A percentile compares a stretch with the other conserved stretches of the same genome.
Evolutionary conservation across 805 yeast species (phyloP).

Genomic region (Groenewaldozyma tartarivorans): DNA sequence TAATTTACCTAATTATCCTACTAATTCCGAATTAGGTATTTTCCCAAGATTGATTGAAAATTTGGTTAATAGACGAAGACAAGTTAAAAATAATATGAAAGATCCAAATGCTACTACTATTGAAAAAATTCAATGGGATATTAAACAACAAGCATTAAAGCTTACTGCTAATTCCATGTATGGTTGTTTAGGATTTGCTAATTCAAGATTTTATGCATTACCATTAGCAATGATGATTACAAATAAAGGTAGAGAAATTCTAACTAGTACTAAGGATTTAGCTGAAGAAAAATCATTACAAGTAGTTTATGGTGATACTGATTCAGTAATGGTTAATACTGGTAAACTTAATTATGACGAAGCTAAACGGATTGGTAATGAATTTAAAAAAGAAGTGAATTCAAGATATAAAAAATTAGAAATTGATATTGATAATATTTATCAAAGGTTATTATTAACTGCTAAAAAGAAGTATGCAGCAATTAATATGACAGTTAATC

Average conservation of each 20-base stretch:
- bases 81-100: slow-evolving; percentile 78
- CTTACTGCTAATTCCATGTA: slow-evolving; percentile 99
- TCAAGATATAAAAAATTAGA: slow-evolving; percentile 81
- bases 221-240: slow-evolving; percentile 95
- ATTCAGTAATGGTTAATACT: slow-evolving; percentile 97
- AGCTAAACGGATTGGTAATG: slow-evolving; percentile 74
- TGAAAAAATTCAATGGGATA: slow-evolving; percentile 71
- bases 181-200: slow-evolving; percentile 91
- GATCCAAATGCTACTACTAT: slow-evolving; percentile 53
- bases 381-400: slow-evolving; percentile 77
- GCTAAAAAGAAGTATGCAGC: slow-evolving; percentile 99
- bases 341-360: slow-evolving; percentile 59
- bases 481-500: slow-evolving; percentile 47
- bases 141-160: slow-evolving; percentile 91
- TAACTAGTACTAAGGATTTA: slow-evolving; percentile 83
- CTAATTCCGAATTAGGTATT: slow-evolving; percentile 56
- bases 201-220: slow-evolving; percentile 89
- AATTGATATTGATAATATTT: slow-evolving; percentile 91
- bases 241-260: slow-evolving; percentile 88
- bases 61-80: slow-evolving; percentile 84
- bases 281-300: slow-evolving; percentile 78
- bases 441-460: slow-evolving; percentile 71
- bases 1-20: slow-evolving; percentile 62
- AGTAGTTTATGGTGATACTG: slow-evolving; percentile 97
- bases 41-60: slow-evolving; percentile 76